These are phyloP conservation scores for Chondrostereum purpureum DNA, from an alignment of 1,284 basidiomycete genomes.

Conservation along the genomic window DNA sequence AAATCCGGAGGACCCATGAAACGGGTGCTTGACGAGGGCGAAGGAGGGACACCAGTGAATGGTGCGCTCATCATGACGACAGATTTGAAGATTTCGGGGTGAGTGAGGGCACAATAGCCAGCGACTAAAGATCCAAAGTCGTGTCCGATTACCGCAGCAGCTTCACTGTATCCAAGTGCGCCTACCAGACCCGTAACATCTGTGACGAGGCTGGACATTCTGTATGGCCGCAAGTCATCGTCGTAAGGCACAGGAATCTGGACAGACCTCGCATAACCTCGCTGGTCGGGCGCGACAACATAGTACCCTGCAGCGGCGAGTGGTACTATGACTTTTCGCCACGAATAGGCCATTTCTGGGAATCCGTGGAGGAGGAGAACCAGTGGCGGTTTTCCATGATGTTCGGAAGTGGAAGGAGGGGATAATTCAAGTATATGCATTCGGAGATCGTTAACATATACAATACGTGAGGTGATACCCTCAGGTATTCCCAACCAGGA, in stretches of 20 bases:
- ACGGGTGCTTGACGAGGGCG: slow-evolving; percentile 21
- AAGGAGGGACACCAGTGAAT: slow-evolving; percentile 41
- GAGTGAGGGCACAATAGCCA: slow-evolving; percentile 43
- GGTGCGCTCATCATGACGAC: slow-evolving; percentile 57
- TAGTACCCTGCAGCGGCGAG: slow-evolving; percentile 42
- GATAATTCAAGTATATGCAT: background rate
- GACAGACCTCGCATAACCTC: slow-evolving; percentile 40
- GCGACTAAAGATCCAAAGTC: slow-evolving; percentile 53
- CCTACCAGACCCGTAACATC: slow-evolving; percentile 47
- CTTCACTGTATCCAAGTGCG: slow-evolving; percentile 41
- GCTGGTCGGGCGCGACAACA: slow-evolving; percentile 46
- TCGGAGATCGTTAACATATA: background rate
- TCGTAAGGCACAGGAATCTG: slow-evolving; percentile 29
- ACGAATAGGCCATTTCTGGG: slow-evolving; percentile 59
- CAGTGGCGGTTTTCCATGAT: too few relatives aligned
- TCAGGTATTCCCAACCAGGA: background rate
- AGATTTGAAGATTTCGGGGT: slow-evolving; percentile 49
- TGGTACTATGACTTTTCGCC: slow-evolving; percentile 50
- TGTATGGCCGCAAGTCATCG: slow-evolving; percentile 44
- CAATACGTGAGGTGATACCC: background rate
- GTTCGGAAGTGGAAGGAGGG: background rate
- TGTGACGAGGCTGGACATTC: slow-evolving; percentile 41
- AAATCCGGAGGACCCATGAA: slow-evolving; percentile 10
- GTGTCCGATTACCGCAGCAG: slow-evolving; percentile 48
- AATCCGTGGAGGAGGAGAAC: slow-evolving; percentile 61